Base-by-base conservation (phyloP, 495 filamentous ascomycete species). In the Xylaria bambusicola region DNA sequence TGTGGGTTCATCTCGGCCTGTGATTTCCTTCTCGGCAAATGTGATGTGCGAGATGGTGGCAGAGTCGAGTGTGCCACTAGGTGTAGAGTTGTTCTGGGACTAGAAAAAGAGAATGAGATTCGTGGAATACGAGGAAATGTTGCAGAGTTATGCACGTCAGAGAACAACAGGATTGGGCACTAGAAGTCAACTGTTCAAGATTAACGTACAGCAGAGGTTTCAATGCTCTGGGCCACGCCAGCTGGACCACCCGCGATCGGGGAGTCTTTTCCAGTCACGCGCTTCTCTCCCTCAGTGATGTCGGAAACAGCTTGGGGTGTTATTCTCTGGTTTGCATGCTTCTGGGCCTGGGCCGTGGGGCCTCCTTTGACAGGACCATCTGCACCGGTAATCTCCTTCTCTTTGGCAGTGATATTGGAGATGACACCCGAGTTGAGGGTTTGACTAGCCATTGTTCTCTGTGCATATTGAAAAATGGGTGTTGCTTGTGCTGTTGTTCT, bases 41-140 rank as follows among this genome's bases (percentile, higher is more conserved):
- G 60, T 65, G 33, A 71, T 70, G 23, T 52, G 52, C 5, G 62
- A 63, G 52, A 73, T 66, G 42, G 62, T 63, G 36, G 60, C 13
- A 5, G 71, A 62, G 60, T 69, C 65, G 1, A 69, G 48, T 2
- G 52, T 57, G 21, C 60, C 63, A 17, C 29, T 33, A 63, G 54
- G 63, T 62, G 64, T n/a, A 50, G 38, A 0, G 29, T 38, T n/a
- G 41, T 40, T 1, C 53, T 47, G 18, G 29, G 29, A 5, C 29
- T 33, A 33, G 29, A 33, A 33, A 33, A 33, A 10, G n/a, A n/a
- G n/a, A n/a, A n/a, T n/a, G n/a, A 36, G 38, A n/a, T n/a, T 40
- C 48, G 61, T 63, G 26, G 6, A 6, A 20, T 3, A 33, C 15
- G 23, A 8, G 15, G 26, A 3, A 33, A 8, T 9, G n/a, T n/a